Evolutionary conservation across 2,329 filamentous ascomycete species (phyloP).

Genomic region (Nannizziopsis barbatae): DNA sequence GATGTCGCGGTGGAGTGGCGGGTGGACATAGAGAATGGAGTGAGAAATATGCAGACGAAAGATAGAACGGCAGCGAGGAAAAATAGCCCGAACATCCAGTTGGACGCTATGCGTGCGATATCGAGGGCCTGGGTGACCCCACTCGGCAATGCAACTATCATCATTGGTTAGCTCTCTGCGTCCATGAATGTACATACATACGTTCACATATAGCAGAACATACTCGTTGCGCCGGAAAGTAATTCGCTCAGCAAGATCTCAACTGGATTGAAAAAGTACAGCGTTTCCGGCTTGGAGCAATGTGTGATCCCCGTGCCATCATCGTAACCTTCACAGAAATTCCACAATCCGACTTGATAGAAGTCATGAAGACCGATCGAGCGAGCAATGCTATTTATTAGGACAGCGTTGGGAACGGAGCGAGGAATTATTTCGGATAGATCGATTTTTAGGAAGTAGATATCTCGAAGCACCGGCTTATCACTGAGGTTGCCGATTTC

Average conservation of each 20-base stretch:
- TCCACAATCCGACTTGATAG: constrained; percentile 87
- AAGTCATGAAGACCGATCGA: constrained; percentile 85
- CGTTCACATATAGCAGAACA: constrained; percentile 16
- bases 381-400: constrained; percentile 80
- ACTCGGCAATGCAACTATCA: constrained; percentile 59
- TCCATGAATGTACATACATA: neutral
- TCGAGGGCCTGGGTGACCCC: constrained; percentile 61
- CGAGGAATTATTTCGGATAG: constrained; percentile 69
- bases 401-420: constrained; percentile 56
- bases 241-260: constrained; percentile 69
- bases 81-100: constrained; percentile 86
- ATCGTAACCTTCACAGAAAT: constrained; percentile 77
- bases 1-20: constrained; percentile 15
- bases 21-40: constrained; percentile 41
- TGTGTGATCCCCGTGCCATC: constrained; percentile 55
- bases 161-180: neutral
- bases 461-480: constrained; percentile 51
- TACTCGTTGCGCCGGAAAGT: constrained; percentile 65
- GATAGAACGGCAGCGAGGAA: constrained; percentile 58
- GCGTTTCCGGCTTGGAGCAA: constrained; percentile 57
- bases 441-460: constrained; percentile 78
- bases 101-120: constrained; percentile 61
- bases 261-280: constrained; percentile 90
- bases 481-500: constrained; percentile 63
- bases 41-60: constrained; percentile 59